Evolutionary conservation across 2,329 filamentous ascomycete genomes (phyloP).

Genomic region (Xylogone sp.): DNA sequence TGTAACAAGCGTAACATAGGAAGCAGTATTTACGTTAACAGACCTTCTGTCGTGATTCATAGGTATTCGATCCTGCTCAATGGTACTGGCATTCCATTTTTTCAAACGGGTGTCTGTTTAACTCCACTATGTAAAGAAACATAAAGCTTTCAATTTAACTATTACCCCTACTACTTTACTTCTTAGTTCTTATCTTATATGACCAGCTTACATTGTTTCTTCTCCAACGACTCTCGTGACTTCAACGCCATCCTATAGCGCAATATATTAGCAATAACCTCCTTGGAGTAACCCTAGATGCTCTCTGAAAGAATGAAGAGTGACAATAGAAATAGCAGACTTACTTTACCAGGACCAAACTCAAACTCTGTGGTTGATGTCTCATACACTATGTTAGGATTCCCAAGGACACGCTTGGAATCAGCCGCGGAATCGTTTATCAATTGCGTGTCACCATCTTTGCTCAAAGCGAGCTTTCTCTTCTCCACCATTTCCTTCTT

Average conservation of each 20-base stretch:
- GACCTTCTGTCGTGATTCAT: too few relatives aligned
- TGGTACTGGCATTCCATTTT: too few relatives aligned
- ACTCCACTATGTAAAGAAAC: too few relatives aligned
- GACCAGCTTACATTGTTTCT: not conserved
- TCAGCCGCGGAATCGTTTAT: conserved; percentile 20
- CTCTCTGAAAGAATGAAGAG: not conserved
- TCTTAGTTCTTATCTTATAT: not conserved
- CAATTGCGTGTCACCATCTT: conserved; percentile 41
- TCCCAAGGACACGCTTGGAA: conserved; percentile 35
- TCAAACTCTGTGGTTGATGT: conserved; percentile 25
- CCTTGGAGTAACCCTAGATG: not conserved
- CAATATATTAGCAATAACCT: not conserved
- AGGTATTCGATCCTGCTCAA: too few relatives aligned
- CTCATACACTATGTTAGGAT: conserved; percentile 63
- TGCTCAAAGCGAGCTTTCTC: conserved; percentile 24
- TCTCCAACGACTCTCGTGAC: not conserved
- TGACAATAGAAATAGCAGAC: not conserved
- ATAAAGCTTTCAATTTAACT: too few relatives aligned
- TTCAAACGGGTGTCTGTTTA: too few relatives aligned
- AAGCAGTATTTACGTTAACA: too few relatives aligned
- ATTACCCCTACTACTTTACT: not conserved
- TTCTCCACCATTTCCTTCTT: conserved; percentile 43
- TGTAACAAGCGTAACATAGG: too few relatives aligned
- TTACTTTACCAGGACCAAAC: not conserved
- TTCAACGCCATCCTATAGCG: not conserved